Evolutionary conservation across 768 basidiomycete species (phyloP), one percentile per base, ranked within the genome.

Genomic region (Hypsizygus marmoreus): DNA sequence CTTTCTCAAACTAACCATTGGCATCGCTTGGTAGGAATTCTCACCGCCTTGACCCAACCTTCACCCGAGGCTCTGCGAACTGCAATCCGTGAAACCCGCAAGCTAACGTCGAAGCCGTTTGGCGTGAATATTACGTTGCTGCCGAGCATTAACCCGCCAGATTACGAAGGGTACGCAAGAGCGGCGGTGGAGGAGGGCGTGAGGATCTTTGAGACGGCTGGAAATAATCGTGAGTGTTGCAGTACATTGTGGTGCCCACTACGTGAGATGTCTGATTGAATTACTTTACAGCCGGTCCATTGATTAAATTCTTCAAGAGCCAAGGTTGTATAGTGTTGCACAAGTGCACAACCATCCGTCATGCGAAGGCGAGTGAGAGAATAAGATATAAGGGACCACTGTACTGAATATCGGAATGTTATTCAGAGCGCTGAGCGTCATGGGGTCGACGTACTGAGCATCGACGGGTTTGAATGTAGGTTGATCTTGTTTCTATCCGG

Each of bases 161-260:
- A 94, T 55, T 95, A 97, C 60, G 83, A 79, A 41, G 91, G 86
- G 10, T 93, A 86, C 55, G 88, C 88, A 0, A 72, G 84, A 26
- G 91, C 75, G 6, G 86, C 92, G 7, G 80, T 93, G 36, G 90
- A 89, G 50, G 93, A 95, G 61, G 91, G 91, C 6, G 79, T 95
- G n/a, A 74, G 65, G 57, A 84, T 95, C 32, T 91, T 94, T 59
- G 94, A 97, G 72, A 97, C 94, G 0, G 94, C 94, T 2, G 95
- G 93, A 5, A 91, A 89, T 57, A 93, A 86, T 56, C 90, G 91
- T 91, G 57, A 53, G 87, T 59, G 12, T 25, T 44, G 33, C n/a
- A n/a, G n/a, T n/a, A n/a, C n/a, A n/a, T n/a, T n/a, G n/a, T n/a
- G n/a, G n/a, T n/a, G n/a, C n/a, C n/a, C n/a, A n/a, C n/a, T n/a